Base-by-base conservation (phyloP, 2,329 filamentous ascomycete species). In the Beauveria australis region DNA sequence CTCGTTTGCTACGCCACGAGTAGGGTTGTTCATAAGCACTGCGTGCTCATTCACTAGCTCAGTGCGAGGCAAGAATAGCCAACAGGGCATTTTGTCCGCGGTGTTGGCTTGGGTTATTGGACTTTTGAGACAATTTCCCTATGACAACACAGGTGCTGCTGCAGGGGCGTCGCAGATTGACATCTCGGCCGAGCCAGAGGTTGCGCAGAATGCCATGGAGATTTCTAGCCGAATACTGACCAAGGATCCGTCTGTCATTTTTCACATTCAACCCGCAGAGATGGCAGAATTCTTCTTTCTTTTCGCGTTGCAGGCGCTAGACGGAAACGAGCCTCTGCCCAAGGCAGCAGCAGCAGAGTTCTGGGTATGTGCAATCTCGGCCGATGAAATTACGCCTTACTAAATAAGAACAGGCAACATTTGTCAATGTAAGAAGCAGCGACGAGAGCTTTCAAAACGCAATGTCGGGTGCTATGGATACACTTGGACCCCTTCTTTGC, bases 301-400 rank as follows among this genome's bases (percentile, higher is more conserved):
- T 58, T 92, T 93, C 67, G 82, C 86, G 0, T 75, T 94, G 14
- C 81, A 84, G 66, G 85, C 89, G 8, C 75, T 95, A 7, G 81
- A 86, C 48, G 87, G 87, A 14, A 84, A 80, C 33, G 90, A 94
- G 62, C 85, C 88, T 0, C 75, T 95, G 10, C 88, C 89, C 0
- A 95, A 94, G 73, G 82, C 82, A 33, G 83, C 88, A 3, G 83
- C 90, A 1, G 83, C 86, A 9, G 84, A 88, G 30, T 89, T 95
- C 63, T 94, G 91, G 89, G 86, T 88, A 73, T 66, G 79, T 68
- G 56, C 14, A 48, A 14, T 33, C 22, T 30, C 33, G n/a, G 8
- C 6, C 7, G 12, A 22, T 26, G 1, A 9, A 12, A 16, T 30
- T 9, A 9, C 3, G 49, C 8, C 12, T 12, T 49, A 5, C 58